A percentile compares a stretch with the other conserved stretches of the same genome.
These are phyloP conservation scores for Beauveria sp. DNA, from an alignment of 2,329 filamentous ascomycete genomes.

Conservation along the genomic window DNA sequence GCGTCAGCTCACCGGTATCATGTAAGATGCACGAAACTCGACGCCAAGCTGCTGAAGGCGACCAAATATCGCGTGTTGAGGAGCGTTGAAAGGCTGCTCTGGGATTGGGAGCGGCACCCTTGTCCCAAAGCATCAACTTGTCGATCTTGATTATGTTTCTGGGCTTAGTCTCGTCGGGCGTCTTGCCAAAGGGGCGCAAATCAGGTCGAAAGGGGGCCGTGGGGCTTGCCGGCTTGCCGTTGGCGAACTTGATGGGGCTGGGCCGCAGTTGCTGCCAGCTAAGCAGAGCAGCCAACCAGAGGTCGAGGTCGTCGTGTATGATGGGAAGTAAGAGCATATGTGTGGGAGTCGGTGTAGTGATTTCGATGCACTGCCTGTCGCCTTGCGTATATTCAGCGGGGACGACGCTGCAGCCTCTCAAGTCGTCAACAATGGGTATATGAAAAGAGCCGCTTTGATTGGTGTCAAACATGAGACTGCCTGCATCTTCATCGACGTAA, in stretches of 20 bases:
- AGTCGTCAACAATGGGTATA: constrained; percentile 60
- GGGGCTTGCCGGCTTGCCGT: constrained; percentile 28
- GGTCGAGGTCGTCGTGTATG: constrained; percentile 59
- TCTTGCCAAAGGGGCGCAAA: constrained; percentile 32
- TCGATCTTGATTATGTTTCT: constrained; percentile 89
- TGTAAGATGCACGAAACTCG: constrained; percentile 87
- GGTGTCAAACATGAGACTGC: constrained; percentile 66
- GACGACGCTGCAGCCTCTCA: constrained; percentile 65
- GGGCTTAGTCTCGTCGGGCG: constrained; percentile 25
- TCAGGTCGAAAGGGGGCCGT: constrained; percentile 32
- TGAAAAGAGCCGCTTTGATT: constrained; percentile 59
- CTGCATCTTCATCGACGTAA: constrained; percentile 70
- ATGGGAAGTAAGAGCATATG: constrained; percentile 60
- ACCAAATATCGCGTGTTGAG: constrained; percentile 48
- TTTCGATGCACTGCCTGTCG: constrained; percentile 43
- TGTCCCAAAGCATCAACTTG: constrained; percentile 87
- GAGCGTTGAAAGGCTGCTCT: constrained; percentile 48
- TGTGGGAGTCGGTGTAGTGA: constrained; percentile 44
- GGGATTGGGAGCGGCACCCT: constrained; percentile 50
- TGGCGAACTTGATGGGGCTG: constrained; percentile 45
- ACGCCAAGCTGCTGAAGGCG: constrained; percentile 62
- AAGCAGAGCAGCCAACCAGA: constrained; percentile 72
- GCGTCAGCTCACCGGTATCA: constrained; percentile 88
- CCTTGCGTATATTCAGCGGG: constrained; percentile 41
- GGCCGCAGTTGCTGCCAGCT: constrained; percentile 74